A percentile compares a stretch with the other conserved stretches of the same genome.
phyloP scores from a whole-genome alignment of 2,329 filamentous ascomycete genomes.

The Paecilomyces dactylethromorphus region DNA sequence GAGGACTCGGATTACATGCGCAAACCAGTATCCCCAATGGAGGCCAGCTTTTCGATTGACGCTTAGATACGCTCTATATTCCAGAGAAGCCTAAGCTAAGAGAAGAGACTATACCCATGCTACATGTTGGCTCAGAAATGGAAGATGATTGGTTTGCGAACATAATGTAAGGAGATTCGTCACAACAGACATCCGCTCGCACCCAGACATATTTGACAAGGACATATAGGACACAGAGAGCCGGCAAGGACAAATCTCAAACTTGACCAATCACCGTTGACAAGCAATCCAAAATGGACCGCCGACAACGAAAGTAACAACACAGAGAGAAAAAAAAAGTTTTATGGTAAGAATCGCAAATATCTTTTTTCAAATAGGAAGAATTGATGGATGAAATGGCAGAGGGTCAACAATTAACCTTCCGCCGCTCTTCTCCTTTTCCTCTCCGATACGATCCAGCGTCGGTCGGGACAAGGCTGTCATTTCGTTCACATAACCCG shows the following conservation, averaged over 20 bases:
- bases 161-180: neutral
- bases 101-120: neutral
- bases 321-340: neutral
- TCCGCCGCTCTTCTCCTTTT: constrained; percentile 13
- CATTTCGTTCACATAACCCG: constrained; percentile 26
- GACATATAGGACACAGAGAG: constrained; percentile 1
- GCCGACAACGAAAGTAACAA: neutral
- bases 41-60: neutral
- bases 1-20: neutral
- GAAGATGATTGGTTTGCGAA: neutral
- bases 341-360: neutral
- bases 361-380: constrained; percentile 1
- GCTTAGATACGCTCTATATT: neutral
- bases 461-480: constrained; percentile 27
- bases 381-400: neutral
- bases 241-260: neutral
- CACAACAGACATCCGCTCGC: neutral
- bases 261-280: neutral
- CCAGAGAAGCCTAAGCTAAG: neutral
- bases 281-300: neutral
- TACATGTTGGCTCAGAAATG: neutral
- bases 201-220: constrained; percentile 1
- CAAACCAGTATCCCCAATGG: neutral
- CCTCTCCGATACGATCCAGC: constrained; percentile 34
- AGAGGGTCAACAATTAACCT: neutral